Conservation (phyloP, 2,329 filamentous ascomycete species). For the Fusarium citri region DNA sequence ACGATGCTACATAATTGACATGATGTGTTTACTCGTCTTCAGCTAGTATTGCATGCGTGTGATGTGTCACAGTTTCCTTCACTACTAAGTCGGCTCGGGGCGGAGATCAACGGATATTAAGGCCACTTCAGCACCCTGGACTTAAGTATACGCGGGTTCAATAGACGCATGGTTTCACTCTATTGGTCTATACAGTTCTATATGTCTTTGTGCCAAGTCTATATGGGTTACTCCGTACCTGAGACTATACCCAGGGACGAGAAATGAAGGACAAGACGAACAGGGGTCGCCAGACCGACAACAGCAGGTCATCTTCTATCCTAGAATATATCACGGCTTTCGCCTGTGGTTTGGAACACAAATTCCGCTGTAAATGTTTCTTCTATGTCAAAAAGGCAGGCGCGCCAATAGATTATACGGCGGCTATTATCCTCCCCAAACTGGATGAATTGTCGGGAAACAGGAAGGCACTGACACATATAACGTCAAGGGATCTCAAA, state of each 20-base stretch:
- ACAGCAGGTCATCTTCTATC: background rate
- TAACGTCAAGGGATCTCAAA: background rate
- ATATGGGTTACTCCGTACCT: background rate
- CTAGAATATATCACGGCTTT: background rate
- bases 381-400: background rate
- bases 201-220: background rate
- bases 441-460: background rate
- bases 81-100: background rate
- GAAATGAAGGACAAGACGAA: constrained; percentile 4
- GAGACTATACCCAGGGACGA: background rate
- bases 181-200: background rate
- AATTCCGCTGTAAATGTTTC: background rate
- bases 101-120: constrained; percentile 4
- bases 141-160: background rate
- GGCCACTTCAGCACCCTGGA: background rate
- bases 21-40: background rate
- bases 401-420: background rate
- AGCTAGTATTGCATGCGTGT: background rate
- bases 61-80: background rate
- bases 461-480: background rate
- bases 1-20: background rate
- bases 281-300: constrained; percentile 1
- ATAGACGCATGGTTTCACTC: background rate
- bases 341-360: background rate
- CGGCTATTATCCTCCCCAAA: background rate